A percentile compares a stretch with the other conserved stretches of the same genome.
These are phyloP conservation scores for Pyrrhoderma lamaoense DNA, from an alignment of 1,284 basidiomycete genomes.

Conservation along the genomic window DNA sequence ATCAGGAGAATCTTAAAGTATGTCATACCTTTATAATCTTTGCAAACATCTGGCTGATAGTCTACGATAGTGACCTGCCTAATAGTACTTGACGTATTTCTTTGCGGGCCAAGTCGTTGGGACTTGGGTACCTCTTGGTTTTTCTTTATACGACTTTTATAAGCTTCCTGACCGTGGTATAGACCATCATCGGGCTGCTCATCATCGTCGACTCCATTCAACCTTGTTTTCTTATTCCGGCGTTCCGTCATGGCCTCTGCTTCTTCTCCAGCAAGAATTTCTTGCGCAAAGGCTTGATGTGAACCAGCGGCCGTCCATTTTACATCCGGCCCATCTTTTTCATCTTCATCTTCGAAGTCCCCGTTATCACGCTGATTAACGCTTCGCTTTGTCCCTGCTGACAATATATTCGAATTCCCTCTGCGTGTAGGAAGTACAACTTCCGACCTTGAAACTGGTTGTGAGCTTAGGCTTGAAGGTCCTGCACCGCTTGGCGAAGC, in stretches of 20 bases:
- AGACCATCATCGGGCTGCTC: slow-evolving; percentile 76
- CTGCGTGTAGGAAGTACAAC: slow-evolving; percentile 75
- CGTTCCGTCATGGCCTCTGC: slow-evolving; percentile 67
- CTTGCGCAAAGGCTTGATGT: slow-evolving; percentile 58
- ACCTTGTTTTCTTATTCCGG: slow-evolving; percentile 45
- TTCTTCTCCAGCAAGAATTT: slow-evolving; percentile 75
- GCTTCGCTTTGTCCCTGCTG: slow-evolving; percentile 80
- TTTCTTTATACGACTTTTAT: slow-evolving; percentile 78
- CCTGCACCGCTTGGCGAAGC: slow-evolving; percentile 23
- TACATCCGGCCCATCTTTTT: slow-evolving; percentile 63
- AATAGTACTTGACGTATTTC: slow-evolving; percentile 75
- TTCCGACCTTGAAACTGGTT: slow-evolving; percentile 44
- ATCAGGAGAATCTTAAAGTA: background rate
- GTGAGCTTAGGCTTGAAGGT: slow-evolving; percentile 24
- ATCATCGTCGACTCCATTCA: slow-evolving; percentile 51
- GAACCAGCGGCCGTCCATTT: slow-evolving; percentile 72
- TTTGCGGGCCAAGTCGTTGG: slow-evolving; percentile 84
- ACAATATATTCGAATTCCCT: slow-evolving; percentile 59
- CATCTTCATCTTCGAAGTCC: slow-evolving; percentile 32
- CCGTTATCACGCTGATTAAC: slow-evolving; percentile 42
- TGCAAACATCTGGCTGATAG: slow-evolving; percentile 99
- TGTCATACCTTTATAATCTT: slow-evolving; percentile 91
- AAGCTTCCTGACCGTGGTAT: slow-evolving; percentile 81
- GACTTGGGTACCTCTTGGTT: slow-evolving; percentile 78
- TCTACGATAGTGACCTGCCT: slow-evolving; percentile 93